Conservation (phyloP, 306 rosid genomes). For the Aeschynomene evenia region DNA sequence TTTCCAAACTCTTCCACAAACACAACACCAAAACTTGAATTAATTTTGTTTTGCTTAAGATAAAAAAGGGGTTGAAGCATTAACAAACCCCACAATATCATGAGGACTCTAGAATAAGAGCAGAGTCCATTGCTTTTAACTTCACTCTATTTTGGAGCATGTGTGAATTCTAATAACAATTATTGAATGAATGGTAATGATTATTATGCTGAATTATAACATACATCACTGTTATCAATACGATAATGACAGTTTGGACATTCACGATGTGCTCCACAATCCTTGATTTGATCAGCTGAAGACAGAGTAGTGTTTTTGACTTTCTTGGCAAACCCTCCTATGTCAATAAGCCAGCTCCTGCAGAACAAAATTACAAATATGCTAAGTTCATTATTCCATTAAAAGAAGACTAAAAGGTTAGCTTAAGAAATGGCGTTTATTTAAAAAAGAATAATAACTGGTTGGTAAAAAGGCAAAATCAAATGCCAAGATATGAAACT, state of each 20-base stretch:
- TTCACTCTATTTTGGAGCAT: neutral
- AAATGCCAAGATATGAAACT: neutral
- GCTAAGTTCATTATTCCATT: conserved; percentile 14
- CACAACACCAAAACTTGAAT: neutral
- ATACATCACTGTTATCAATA: conserved; percentile 81
- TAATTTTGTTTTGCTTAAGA: neutral
- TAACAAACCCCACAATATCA: neutral
- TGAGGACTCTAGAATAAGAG: conserved; percentile 4
- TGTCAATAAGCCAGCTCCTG: conserved; percentile 80
- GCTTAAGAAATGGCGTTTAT: neutral
- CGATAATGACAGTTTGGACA: conserved; percentile 70
- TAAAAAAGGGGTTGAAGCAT: neutral
- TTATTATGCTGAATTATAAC: conserved; percentile 30
- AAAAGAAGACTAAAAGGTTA: neutral
- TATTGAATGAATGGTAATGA: conserved; percentile 12
- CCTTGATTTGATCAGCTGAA: conserved; percentile 58
- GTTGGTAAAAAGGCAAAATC: neutral
- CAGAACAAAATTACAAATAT: conserved; percentile 31
- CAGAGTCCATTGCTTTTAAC: neutral
- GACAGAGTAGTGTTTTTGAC: conserved; percentile 52
- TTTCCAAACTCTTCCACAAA: conserved; percentile 6
- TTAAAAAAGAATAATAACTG: neutral
- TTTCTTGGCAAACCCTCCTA: conserved; percentile 80
- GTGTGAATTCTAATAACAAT: neutral
- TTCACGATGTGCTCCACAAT: conserved; percentile 73